Evolutionary conservation across 371 early-diverging fungal species (phyloP).

Genomic region (Apophysomyces sp.): DNA sequence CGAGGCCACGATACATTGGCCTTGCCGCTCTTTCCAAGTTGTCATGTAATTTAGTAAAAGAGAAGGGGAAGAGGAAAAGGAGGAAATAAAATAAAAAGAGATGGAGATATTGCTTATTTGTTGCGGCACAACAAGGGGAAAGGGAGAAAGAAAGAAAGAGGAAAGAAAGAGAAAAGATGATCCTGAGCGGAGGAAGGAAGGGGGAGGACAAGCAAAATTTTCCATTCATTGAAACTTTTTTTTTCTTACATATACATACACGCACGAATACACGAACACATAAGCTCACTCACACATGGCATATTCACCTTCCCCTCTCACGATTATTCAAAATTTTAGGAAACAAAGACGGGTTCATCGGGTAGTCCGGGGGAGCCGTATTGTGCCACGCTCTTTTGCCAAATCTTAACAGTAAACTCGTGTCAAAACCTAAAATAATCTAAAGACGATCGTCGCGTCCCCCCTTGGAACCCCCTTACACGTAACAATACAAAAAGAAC

Average conservation of each 20-base stretch:
- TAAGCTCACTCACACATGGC: background rate
- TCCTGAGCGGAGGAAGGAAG: too few relatives aligned
- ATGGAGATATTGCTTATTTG: background rate
- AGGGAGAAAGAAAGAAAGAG: background rate
- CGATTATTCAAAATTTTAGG: background rate
- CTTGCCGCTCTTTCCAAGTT: slow-evolving; percentile 20
- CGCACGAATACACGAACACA: background rate
- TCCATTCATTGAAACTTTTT: too few relatives aligned
- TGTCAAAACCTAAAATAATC: background rate
- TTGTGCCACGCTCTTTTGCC: background rate
- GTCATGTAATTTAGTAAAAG: slow-evolving; percentile 4
- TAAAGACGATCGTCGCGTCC: background rate
- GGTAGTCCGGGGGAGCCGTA: background rate
- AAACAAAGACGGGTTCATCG: background rate
- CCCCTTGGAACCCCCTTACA: background rate
- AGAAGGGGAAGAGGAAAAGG: slow-evolving; percentile 1
- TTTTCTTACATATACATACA: too few relatives aligned
- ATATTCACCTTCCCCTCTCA: background rate
- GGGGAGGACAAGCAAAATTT: too few relatives aligned
- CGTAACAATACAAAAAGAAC: background rate
- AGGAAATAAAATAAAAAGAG: background rate
- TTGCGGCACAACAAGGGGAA: background rate
- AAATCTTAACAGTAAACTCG: background rate
- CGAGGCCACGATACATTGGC: slow-evolving; percentile 27
- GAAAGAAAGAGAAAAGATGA: background rate